Conservation (phyloP, 495 filamentous ascomycete genomes). For the Penicillium herquei region DNA sequence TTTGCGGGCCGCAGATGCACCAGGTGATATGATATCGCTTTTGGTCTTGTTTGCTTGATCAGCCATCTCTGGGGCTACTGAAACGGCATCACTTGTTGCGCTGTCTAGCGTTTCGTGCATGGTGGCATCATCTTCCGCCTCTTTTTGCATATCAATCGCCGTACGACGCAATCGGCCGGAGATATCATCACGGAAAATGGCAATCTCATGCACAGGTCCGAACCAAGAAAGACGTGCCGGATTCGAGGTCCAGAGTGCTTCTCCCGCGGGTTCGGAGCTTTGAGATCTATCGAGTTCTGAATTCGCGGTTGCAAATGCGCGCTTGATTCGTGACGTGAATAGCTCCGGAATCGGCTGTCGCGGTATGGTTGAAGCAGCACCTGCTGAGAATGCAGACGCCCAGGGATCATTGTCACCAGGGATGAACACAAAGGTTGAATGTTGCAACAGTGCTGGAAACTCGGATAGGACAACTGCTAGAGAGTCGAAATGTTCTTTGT, state of each 20-base stretch:
- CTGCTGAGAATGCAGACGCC: conserved; percentile 80
- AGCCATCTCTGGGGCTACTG: conserved; percentile 8
- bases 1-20: conserved; percentile 65
- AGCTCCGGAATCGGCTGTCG: conserved; percentile 74
- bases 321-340: conserved; percentile 79
- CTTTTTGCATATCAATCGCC: conserved; percentile 55
- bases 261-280: conserved; percentile 52
- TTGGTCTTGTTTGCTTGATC: conserved; percentile 16
- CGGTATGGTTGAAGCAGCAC: conserved; percentile 74
- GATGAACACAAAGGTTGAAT: conserved; percentile 83
- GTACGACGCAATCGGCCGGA: conserved; percentile 71
- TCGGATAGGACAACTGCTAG: conserved; percentile 82
- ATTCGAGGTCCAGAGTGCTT: conserved; percentile 85
- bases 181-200: conserved; percentile 83
- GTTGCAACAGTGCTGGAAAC: conserved; percentile 76
- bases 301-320: conserved; percentile 76
- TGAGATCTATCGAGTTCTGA: conserved; percentile 52
- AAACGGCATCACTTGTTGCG: conserved; percentile 10
- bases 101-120: conserved; percentile 22
- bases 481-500: conserved; percentile 90
- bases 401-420: conserved; percentile 96
- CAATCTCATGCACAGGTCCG: conserved; percentile 79
- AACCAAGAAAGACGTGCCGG: conserved; percentile 79
- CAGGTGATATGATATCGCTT: conserved; percentile 38
- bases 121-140: conserved; percentile 18